Evolutionary conservation across 495 filamentous ascomycete genomes (phyloP).

Genomic region (Tuber microsphaerosporum): DNA sequence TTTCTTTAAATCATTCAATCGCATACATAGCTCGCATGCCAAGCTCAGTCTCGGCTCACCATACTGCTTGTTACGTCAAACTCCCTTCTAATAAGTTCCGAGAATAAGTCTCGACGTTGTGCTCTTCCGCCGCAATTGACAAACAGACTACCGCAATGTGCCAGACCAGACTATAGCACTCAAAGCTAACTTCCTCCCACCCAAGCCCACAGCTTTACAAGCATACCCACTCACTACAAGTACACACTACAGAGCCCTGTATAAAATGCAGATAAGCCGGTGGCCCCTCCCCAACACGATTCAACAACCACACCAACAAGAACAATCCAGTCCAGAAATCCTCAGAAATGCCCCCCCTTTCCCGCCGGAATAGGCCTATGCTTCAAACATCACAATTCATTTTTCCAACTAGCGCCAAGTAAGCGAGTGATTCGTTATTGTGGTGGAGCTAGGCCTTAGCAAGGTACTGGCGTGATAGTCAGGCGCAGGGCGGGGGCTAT

Average conservation of each 20-base stretch:
- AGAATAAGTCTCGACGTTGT: not conserved
- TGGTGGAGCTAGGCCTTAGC: not conserved
- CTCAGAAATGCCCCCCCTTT: not conserved
- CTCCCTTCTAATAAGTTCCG: not conserved
- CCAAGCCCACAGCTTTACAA: not conserved
- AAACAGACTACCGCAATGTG: not conserved
- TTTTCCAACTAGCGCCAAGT: not conserved
- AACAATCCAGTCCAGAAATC: not conserved
- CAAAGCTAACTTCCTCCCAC: not conserved
- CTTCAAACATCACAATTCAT: not conserved
- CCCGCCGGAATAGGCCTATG: not conserved
- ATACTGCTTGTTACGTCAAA: not conserved
- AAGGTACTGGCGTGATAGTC: not conserved
- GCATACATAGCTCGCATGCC: not conserved
- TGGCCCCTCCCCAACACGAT: not conserved
- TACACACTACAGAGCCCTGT: not conserved
- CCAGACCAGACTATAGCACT: not conserved
- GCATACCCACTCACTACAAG: not conserved
- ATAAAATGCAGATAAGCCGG: no score
- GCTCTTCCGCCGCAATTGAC: not conserved
- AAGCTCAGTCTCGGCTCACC: not conserved
- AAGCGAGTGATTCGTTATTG: not conserved
- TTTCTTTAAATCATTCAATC: not conserved
- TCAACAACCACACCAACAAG: not conserved
- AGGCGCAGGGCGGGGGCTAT: not conserved